phyloP scores from a whole-genome alignment of 1,284 basidiomycete species.

The Termitomyces sp. region DNA sequence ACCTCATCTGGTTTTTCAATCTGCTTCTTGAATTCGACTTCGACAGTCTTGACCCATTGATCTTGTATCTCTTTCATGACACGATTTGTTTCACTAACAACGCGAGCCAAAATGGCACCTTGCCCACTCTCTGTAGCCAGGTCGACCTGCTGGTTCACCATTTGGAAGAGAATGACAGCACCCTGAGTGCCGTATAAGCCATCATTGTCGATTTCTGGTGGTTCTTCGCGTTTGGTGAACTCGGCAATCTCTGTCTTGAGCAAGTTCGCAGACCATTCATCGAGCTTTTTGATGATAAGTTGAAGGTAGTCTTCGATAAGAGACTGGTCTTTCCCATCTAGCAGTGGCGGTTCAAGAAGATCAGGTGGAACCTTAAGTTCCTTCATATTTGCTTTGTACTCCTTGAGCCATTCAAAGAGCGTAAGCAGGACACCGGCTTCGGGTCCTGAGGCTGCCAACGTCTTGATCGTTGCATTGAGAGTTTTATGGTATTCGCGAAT shows the following conservation, averaged over 20 bases:
- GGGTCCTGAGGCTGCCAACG: conserved; percentile 70
- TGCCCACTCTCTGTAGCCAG: conserved; percentile 95
- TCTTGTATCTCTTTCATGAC: conserved; percentile 90
- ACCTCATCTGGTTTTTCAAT: conserved; percentile 87
- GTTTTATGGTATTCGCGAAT: conserved; percentile 91
- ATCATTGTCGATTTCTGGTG: conserved; percentile 87
- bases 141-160: conserved; percentile 97
- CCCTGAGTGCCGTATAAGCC: conserved; percentile 91
- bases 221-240: conserved; percentile 78
- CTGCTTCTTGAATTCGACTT: conserved; percentile 85
- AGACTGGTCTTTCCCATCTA: conserved; percentile 90
- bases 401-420: conserved; percentile 91
- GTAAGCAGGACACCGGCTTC: conserved; percentile 85
- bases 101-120: conserved; percentile 87
- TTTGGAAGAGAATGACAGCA: conserved; percentile 94
- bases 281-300: conserved; percentile 91
- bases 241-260: conserved; percentile 89
- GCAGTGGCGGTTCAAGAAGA: conserved; percentile 81
- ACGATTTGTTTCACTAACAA: conserved; percentile 83
- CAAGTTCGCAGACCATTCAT: conserved; percentile 94
- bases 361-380: conserved; percentile 82
- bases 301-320: conserved; percentile 96
- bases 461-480: conserved; percentile 75
- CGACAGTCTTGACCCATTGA: conserved; percentile 83
- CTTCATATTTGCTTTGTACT: conserved; percentile 94